phyloP scores from a whole-genome alignment of 1,284 basidiomycete species.

The Sporisorium scitamineum region DNA sequence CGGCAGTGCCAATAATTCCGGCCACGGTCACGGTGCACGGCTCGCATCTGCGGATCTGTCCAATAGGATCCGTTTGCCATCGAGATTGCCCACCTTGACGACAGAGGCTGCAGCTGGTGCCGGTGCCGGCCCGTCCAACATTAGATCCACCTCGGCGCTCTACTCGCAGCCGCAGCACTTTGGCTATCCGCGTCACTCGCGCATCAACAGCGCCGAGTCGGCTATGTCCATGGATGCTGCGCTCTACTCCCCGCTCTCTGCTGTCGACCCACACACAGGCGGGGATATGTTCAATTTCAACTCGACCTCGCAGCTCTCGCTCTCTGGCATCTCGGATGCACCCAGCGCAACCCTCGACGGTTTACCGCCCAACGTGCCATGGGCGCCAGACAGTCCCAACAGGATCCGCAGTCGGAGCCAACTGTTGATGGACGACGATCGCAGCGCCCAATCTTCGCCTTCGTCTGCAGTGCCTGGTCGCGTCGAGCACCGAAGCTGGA shows the following conservation, averaged over 20 bases:
- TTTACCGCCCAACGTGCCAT: conserved; percentile 34
- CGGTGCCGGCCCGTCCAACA: conserved; percentile 9
- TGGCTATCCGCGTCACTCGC: conserved; percentile 30
- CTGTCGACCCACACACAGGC: conserved; percentile 21
- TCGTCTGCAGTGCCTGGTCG: conserved; percentile 23
- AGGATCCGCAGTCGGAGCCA: conserved; percentile 22
- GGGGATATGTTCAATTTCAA: conserved; percentile 27
- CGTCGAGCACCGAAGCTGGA: conserved; percentile 24
- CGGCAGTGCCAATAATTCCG: conserved; percentile 5
- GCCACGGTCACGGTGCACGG: conserved; percentile 15
- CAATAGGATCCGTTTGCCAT: conserved; percentile 26
- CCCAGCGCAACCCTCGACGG: conserved; percentile 44
- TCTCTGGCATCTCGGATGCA: conserved; percentile 48
- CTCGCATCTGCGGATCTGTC: conserved; percentile 28
- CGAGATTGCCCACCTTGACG: conserved; percentile 34
- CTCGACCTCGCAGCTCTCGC: conserved; percentile 44
- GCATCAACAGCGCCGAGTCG: conserved; percentile 45
- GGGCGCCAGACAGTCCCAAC: conserved; percentile 37
- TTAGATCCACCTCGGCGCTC: conserved; percentile 29
- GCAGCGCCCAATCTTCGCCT: conserved; percentile 39
- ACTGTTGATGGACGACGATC: conserved; percentile 41
- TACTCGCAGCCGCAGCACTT: conserved; percentile 19
- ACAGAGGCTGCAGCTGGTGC: conserved; percentile 13
- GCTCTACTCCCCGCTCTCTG: conserved; percentile 31
- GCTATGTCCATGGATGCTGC: conserved; percentile 22